A percentile compares a stretch with the other conserved stretches of the same genome.
Conservation (phyloP, 2,329 filamentous ascomycete species). For the Phyllosticta ampelicida region DNA sequence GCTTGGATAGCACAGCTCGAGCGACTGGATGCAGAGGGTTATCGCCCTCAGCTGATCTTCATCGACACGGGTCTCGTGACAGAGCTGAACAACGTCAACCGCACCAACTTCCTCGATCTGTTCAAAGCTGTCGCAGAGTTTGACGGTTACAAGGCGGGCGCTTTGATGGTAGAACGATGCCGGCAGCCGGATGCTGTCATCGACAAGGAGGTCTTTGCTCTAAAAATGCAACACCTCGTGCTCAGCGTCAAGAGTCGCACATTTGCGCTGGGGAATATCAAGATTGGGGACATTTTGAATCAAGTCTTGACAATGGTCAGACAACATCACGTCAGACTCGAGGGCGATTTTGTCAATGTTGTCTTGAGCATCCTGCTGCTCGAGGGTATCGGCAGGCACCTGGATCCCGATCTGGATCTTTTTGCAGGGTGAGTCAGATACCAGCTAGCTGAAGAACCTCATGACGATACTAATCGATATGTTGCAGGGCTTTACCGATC, state of each 20-base stretch:
- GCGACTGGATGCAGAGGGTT: conserved; percentile 76
- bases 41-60: conserved; percentile 88
- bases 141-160: conserved; percentile 87
- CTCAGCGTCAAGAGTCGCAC: conserved; percentile 82
- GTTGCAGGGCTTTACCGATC: conserved; percentile 69
- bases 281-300: conserved; percentile 89
- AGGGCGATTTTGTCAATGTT: conserved; percentile 97
- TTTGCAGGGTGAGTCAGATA: conserved; percentile 51
- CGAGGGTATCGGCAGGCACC: conserved; percentile 80
- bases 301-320: conserved; percentile 88
- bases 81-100: conserved; percentile 77
- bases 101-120: conserved; percentile 83
- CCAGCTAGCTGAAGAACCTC: background rate
- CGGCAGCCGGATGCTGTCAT: conserved; percentile 85
- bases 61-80: conserved; percentile 96
- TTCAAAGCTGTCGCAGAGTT: conserved; percentile 96
- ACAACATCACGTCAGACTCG: conserved; percentile 80
- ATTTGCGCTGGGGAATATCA: conserved; percentile 84
- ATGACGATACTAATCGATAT: background rate
- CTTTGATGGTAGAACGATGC: conserved; percentile 92
- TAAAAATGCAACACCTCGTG: conserved; percentile 96
- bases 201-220: conserved; percentile 78
- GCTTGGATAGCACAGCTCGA: conserved; percentile 66
- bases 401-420: conserved; percentile 81
- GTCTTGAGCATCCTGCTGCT: conserved; percentile 88